Evolutionary conservation across 352 stramenopile species (phyloP).

Genomic region (Aphanomyces astaci): DNA sequence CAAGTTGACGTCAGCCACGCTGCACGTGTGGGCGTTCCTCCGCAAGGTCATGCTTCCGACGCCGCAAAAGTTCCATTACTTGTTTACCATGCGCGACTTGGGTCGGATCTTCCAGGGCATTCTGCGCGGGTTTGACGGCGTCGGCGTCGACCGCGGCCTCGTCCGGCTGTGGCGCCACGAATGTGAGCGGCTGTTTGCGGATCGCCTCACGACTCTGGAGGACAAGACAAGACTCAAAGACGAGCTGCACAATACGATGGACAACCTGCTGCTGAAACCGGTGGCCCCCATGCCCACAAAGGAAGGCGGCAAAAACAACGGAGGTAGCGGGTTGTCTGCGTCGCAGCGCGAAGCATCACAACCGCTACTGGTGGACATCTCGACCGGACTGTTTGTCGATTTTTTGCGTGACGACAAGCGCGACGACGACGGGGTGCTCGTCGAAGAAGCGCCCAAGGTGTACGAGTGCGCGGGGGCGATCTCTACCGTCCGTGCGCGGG

Average conservation of each 20-base stretch:
- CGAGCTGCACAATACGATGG: slow-evolving; percentile 40
- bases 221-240: slow-evolving; percentile 65
- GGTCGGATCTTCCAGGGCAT: slow-evolving; percentile 75
- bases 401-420: slow-evolving; percentile 75
- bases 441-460: slow-evolving; percentile 69
- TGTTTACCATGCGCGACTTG: slow-evolving; percentile 71
- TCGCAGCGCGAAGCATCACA: neutral
- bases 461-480: slow-evolving; percentile 67
- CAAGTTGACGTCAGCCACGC: slow-evolving; percentile 40
- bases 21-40: slow-evolving; percentile 66
- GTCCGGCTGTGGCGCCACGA: slow-evolving; percentile 81
- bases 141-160: slow-evolving; percentile 41
- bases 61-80: slow-evolving; percentile 76
- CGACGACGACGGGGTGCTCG: slow-evolving; percentile 74
- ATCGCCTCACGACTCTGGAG: slow-evolving; percentile 60
- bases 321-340: neutral
- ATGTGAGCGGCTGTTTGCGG: slow-evolving; percentile 68
- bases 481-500: slow-evolving; percentile 36
- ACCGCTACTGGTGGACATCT: slow-evolving; percentile 12
- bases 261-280: slow-evolving; percentile 37
- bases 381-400: slow-evolving; percentile 55
- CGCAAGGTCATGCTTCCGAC: slow-evolving; percentile 58
- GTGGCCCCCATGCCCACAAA: slow-evolving; percentile 22
- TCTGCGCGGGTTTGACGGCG: slow-evolving; percentile 45
- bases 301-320: slow-evolving; percentile 30